Evolutionary conservation across 2,329 filamentous ascomycete genomes (phyloP), one percentile per base, ranked within the genome.

Genomic region (Fusarium devonianum): DNA sequence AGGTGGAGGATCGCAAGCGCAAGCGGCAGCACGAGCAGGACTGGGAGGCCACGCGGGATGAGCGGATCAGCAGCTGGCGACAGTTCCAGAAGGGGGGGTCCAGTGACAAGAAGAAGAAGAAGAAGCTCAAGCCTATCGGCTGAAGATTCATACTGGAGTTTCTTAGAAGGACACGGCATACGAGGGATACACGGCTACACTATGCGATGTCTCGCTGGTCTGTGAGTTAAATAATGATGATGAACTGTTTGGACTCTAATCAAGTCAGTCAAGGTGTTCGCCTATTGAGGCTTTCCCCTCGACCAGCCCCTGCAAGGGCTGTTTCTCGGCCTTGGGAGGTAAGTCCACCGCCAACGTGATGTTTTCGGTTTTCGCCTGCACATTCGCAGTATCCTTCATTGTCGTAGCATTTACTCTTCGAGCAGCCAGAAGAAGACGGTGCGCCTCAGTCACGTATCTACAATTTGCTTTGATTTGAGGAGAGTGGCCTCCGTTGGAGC

Each of bases 11-110:
- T 62, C 78, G 90, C 65, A 93, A 92, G 76, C 82, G 89, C 63
- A 93, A 93, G 82, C 82, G 94, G 52, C 92, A 97, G 69, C 90
- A 94, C 71, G 92, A 97, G 60, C 86, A 94, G 75, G 89, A 92
- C 56, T 99, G 94, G 94, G 94, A 99, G 77, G 86, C 90, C 67
- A 96, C 89, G 18, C 79, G 94, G 35, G 94, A 99, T 53, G 83
- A 91, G 74, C 83, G 94, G 59, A 97, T 99, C 73, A 90, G 86
- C 59, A 96, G 89, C 71, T 99, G 94, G 94, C 84, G 94, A 48
- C 84, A 92, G 60, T 99, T 96, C 67, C 87, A 94, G 71, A 94
- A 95, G 75, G 83, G 82, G 53, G 85, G 81, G 72, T 78, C 76
- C 14, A 77, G 76, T 32, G 75, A 72, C 29, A 81, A 81, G 73